Evolutionary conservation across 2,329 filamentous ascomycete genomes (phyloP), one percentile per base, ranked within the genome.

Genomic region (Aureobasidium sp.): DNA sequence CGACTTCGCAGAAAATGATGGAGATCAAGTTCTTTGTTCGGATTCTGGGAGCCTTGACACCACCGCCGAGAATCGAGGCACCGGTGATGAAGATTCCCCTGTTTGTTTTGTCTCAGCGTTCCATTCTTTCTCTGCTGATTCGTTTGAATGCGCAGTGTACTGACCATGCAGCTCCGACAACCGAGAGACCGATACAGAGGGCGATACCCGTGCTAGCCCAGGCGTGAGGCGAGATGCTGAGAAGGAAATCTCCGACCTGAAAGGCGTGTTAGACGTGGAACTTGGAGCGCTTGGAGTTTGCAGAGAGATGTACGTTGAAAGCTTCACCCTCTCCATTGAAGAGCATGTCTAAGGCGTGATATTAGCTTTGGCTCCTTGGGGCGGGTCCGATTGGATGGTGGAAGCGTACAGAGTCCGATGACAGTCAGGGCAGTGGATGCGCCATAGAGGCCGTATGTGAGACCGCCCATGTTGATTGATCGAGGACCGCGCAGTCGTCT

Each of bases 71-170:
- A 74, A 99, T 99, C 61, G 94, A 96, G 62, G 92, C 95, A 69
- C 95, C 95, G 35, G 94, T 99, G 68, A 97, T 94, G 78, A 99
- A 94, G 75, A 99, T 99, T 70, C 95, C 94, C 94, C 94, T 97
- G 71, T 68, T 37, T 45, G 23, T 35, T 13, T 38, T 33, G 35
- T 47, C 38, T 49, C 29, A 59, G 51, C 60, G 57, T 51, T 25
- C 37, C n/a, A 40, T 17, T 31, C 33, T 46, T 33, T 19, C 15
- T n/a, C 27, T 51, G 25, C 2, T 25, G 40, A 13, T 40, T 40
- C 21, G 13, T 10, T 38, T 27, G 47, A 7, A 51, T 23, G 29
- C 46, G 25, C 10, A 17, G 21, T 53, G 40, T 60, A 69, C 79
- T 67, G 84, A 97, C 94, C 94, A 99, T 82, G 93, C 93, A 72